Base-by-base conservation (phyloP, 179 eudicot genomes). In the Carnegiea gigantea region DNA sequence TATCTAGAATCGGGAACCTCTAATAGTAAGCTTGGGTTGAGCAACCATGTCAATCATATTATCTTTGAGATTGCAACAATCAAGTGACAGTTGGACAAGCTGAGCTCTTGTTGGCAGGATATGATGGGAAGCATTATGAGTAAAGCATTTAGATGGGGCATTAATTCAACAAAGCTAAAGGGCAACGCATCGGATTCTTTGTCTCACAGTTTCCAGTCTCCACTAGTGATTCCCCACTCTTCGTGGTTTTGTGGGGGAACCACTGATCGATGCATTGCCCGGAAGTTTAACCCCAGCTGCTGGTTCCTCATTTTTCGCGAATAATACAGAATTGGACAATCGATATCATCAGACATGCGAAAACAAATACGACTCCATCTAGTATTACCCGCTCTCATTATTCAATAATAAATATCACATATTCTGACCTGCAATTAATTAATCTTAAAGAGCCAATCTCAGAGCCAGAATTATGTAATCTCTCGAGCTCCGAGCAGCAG, bases 131-230 rank as follows among this genome's bases (percentile, higher is more conserved):
- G 68, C 68, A 62, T 23, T 62, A 62, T 62, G 68, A 62, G 15
- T 62, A 62, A 23, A 62, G 12, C 4, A 23, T 9, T 62, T 1
- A 14, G 30, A 23, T n/a, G 28, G 30, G 8, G 57, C 70, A n/a
- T n/a, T 64, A 64, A 68, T 26, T 12, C 0, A 30, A 68, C 6
- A 12, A 12, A n/a, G 11, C 9, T 6, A 23, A 23, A 4, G 43
- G 46, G 73, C 73, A 70, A 36, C 44, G 73, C 73, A 70, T 70
- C n/a, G 73, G 73, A 70, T 70, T 33, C 73, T 15, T 18, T 62
- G 30, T 62, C 68, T 10, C 26, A 21, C 33, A 62, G 2, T 62
- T 1, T n/a, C 68, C 13, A 62, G 1, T 62, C 68, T 23, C 68
- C 28, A 57, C 7, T 57, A 57, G 62, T 57, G 62, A 57, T 57